Base-by-base conservation (phyloP, 495 filamentous ascomycete genomes). In the Echria macrotheca region DNA sequence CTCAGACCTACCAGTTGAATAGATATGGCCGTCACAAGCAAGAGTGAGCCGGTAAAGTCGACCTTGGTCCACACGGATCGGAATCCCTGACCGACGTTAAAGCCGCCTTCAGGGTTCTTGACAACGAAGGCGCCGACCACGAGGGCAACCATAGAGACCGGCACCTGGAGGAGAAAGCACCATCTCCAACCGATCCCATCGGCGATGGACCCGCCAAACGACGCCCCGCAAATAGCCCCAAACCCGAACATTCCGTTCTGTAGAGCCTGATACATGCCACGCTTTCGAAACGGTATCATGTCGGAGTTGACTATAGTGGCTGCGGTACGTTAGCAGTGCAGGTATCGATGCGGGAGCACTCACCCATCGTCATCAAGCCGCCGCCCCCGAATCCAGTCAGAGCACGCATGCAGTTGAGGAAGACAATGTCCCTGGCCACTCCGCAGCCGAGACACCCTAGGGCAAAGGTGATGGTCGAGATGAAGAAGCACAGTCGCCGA, bases 221-320 rank as follows among this genome's bases (percentile, higher is more conserved):
- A 71, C 0, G 73, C 74, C 11, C 74, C 74, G 51, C 66, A 70
- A 22, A 75, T 68, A 3, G 71, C 65, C 0, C 74, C 74, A 40
- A 83, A 83, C 0, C 80, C 81, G 55, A 79, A 74, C 15, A 82
- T 69, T 10, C 69, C 79, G 38, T 85, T 85, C 53, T 83, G 80
- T 18, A 78, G 56, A 0, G 78, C 80, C 47, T 85, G 80, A 50
- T 83, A 84, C 76, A 83, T 83, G 1, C 80, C 80, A 9, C 80
- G 68, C 21, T 71, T 72, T n/a, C 73, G 66, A 54, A 83, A 80
- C 0, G 80, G 80, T 29, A 85, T 82, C 56, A 85, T 74, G 55
- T 84, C 80, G 2, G 78, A 82, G 53, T 83, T 83, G 44, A 85
- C 73, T 41, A 83, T 82, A 0, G 81, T 83, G 1, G 80, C 79